Base-by-base conservation (phyloP, 331 rosid species). In the Acacia pycnantha region DNA sequence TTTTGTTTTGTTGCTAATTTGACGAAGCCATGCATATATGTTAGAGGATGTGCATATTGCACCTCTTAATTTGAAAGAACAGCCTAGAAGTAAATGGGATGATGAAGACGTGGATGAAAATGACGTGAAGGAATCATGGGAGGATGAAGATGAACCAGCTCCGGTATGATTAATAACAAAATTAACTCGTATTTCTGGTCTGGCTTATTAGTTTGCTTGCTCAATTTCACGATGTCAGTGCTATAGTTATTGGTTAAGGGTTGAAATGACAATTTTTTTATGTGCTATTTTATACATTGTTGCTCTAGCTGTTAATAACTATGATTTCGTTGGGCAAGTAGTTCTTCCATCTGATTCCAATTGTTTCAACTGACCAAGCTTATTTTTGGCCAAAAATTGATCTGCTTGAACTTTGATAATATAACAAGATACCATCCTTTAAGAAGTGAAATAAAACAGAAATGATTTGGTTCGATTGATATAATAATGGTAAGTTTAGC, bases 111-210 rank as follows among this genome's bases (percentile, higher is more conserved):
- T 84, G 29, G 99, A 96, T 72, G 97, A 91, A 24, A 84, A 94
- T 82, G 97, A 90, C 76, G 88, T 96, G 69, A 96, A 91, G 88
- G 98, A 93, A 6, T 94, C 97, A 11, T 96, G 99, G 99, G 99
- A 96, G 86, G 99, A 96, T 83, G 93, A 90, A 0, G 99, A 94
- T 40, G 98, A 94, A 87, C 94, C 93, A 77, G 91, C 90, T 58
- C 90, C 82, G 82, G 99, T 94, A 88, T 81, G 90, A 72, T 80
- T 62, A 47, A 24, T 78, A 40, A 29, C 47, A 69, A 48, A 77
- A 40, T 53, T 6, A 53, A 21, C 26, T 22, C 29, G 21, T 26
- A 35, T 64, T 19, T 33, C 54, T 50, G 26, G 3, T 37, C 67
- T 76, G 40, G 58, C 66, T 77, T 19, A 66, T 48, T 76, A 27